Base-by-base conservation (phyloP, 2,329 filamentous ascomycete species). In the Neonectria punicea region DNA sequence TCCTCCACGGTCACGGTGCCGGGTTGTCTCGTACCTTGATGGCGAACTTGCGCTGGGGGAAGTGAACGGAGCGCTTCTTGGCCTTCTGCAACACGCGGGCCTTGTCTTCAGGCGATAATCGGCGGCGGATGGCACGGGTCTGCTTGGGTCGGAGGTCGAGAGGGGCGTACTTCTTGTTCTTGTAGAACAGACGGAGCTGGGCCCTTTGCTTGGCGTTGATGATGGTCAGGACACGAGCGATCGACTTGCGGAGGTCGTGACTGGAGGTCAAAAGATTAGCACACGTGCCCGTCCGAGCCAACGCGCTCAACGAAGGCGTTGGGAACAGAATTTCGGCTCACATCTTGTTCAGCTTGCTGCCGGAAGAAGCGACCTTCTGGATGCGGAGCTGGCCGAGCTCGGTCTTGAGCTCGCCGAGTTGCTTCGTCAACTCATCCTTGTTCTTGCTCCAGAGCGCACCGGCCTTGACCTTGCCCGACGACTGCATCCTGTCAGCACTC, bases 201-300 rank as follows among this genome's bases (percentile, higher is more conserved):
- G 93, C 89, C 84, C 97, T 92, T 89, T 99, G 96, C 90, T 97
- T 98, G 86, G 94, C 92, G 90, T 98, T 99, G 91, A 99, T 97
- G 87, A 99, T 90, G 84, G 96, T 99, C 79, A 99, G 91, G 85
- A 98, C 93, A 82, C 95, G 94, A 81, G 96, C 97, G 85, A 99
- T 98, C 75, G 94, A 97, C 90, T 99, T 99, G 89, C 96, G 94
- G 83, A 99, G 89, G 84, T 99, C 97, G 89, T 97, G 93, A 86
- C 94, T 98, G 78, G 76, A 71, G 66, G 64, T 65, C 71, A 69
- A 53, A 66, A 51, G 34, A 58, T 74, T 70, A 73, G 73, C 58
- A 66, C 50, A 64, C 43, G 22, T 46, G 41, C 44, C 20, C 53
- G 55, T 36, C 56, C 34, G 47, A 20, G 36, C 22, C 43, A 32